phyloP scores from a whole-genome alignment of 305 asterid species.

The Andrographis paniculata region DNA sequence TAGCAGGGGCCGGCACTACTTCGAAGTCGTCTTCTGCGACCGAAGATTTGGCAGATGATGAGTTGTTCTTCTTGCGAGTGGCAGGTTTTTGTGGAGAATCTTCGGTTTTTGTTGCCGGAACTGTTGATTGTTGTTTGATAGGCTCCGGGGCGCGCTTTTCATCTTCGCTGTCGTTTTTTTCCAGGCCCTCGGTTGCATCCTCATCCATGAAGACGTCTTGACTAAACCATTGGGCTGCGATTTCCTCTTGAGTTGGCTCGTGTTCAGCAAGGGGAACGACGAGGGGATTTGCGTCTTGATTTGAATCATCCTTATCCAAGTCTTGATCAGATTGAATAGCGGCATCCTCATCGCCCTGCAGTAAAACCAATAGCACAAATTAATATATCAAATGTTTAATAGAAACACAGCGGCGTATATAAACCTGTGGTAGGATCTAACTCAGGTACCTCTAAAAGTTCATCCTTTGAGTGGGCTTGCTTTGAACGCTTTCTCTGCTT shows the following conservation, averaged over 20 bases:
- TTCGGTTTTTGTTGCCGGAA: slow-evolving; percentile 19
- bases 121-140: slow-evolving; percentile 16
- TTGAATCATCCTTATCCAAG: slow-evolving; percentile 50
- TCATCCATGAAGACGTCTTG: slow-evolving; percentile 81
- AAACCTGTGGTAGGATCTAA: not conserved
- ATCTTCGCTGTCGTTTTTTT: slow-evolving; percentile 56
- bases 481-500: slow-evolving; percentile 80
- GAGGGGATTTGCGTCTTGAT: slow-evolving; percentile 70
- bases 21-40: slow-evolving; percentile 48
- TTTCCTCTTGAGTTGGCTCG: slow-evolving; percentile 68
- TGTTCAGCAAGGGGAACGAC: slow-evolving; percentile 56
- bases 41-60: slow-evolving; percentile 17
- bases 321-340: slow-evolving; percentile 52
- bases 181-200: slow-evolving; percentile 41
- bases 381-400: too few relatives aligned
- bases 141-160: slow-evolving; percentile 53
- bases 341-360: slow-evolving; percentile 45
- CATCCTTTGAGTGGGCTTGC: slow-evolving; percentile 41
- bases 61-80: slow-evolving; percentile 16
- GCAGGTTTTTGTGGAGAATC: slow-evolving; percentile 23
- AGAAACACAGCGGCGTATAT: not conserved
- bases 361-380: not conserved
- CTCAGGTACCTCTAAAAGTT: slow-evolving; percentile 46
- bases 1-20: slow-evolving; percentile 73
- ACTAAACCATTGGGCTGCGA: slow-evolving; percentile 77